Conservation (phyloP, 805 yeast species). For the Schizosaccharomyces japonicus region DNA sequence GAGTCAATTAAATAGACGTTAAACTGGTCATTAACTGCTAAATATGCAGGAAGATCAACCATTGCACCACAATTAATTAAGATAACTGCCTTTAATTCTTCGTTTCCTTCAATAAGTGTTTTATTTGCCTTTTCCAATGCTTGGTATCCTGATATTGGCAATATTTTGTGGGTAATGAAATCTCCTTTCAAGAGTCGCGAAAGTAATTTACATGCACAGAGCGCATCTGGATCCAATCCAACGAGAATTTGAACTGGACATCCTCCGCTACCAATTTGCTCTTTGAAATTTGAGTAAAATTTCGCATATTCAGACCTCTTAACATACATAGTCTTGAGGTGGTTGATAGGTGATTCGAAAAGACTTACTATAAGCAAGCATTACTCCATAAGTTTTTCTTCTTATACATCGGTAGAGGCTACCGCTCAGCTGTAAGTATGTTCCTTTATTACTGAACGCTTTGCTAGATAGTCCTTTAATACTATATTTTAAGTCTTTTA, state of each 20-base stretch:
- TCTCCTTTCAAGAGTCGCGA: constrained; percentile 50
- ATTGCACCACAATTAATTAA: constrained; percentile 84
- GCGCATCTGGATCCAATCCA: constrained; percentile 70
- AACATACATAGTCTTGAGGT: background rate
- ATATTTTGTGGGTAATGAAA: constrained; percentile 62
- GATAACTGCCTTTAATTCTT: constrained; percentile 24
- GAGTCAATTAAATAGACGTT: constrained; percentile 63
- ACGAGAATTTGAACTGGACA: constrained; percentile 32
- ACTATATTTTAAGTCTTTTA: no score
- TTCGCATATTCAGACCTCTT: constrained; percentile 1
- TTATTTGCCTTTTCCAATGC: constrained; percentile 24
- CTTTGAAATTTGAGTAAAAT: background rate
- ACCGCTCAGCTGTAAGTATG: no score
- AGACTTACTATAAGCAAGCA: no score
- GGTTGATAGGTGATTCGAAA: no score
- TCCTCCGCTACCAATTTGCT: background rate
- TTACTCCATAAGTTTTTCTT: no score
- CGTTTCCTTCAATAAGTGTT: constrained; percentile 10
- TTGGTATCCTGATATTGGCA: constrained; percentile 79
- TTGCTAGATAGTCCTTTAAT: no score
- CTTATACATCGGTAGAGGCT: no score
- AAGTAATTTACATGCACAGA: constrained; percentile 67
- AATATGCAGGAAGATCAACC: constrained; percentile 48
- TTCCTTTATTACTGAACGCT: no score
- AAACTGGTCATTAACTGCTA: constrained; percentile 16